Evolutionary conservation across 345 rosid genomes (phyloP).

Genomic region (Euphorbia pulcherrima): DNA sequence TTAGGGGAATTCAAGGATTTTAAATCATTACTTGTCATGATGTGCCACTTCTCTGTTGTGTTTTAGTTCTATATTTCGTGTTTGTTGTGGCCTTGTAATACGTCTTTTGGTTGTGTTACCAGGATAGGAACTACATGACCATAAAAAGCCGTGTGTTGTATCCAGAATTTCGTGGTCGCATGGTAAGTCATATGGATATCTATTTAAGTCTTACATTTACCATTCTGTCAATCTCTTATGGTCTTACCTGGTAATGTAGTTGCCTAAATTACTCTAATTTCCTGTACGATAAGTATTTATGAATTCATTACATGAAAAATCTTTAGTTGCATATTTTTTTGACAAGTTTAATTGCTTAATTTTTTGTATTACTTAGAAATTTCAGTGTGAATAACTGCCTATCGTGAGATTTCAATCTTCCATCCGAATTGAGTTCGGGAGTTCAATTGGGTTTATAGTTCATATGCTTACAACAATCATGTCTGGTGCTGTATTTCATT

Average conservation of each 20-base stretch:
- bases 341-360: not conserved
- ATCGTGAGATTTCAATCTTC: not conserved
- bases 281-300: not conserved
- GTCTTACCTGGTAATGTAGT: not conserved
- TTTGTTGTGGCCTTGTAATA: conserved; percentile 9
- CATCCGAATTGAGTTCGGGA: not conserved
- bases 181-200: conserved; percentile 47
- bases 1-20: not conserved
- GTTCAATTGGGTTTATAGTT: not conserved
- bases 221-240: not conserved
- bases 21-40: conserved; percentile 7
- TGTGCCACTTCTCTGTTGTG: not conserved
- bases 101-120: conserved; percentile 24
- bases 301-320: not conserved
- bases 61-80: conserved; percentile 1
- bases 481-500: not conserved
- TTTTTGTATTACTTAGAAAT: not conserved
- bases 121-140: conserved; percentile 87
- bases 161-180: conserved; percentile 98
- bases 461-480: not conserved
- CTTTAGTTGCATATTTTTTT: too few relatives aligned
- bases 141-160: conserved; percentile 54
- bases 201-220: not conserved
- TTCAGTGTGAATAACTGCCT: not conserved
- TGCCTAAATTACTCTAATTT: not conserved